Evolutionary conservation across 108 stramenopile species (phyloP).

Genomic region (Nitzschia sp.): DNA sequence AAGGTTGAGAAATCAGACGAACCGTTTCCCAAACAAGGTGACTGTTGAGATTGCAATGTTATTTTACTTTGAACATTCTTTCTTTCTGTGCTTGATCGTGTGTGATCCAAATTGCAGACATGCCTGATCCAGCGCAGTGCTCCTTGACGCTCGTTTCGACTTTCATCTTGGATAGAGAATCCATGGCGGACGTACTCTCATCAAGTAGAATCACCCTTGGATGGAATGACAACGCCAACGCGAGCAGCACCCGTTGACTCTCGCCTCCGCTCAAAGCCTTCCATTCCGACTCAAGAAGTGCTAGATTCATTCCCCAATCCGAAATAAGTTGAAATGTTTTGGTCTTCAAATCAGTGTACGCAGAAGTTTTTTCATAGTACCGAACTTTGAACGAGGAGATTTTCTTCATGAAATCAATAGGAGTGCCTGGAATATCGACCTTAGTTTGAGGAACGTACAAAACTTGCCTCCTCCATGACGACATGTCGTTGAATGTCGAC

Average conservation of each 20-base stretch:
- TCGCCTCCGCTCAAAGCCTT: conserved; percentile 84
- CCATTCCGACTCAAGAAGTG: conserved; percentile 61
- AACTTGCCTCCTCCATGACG: conserved; percentile 58
- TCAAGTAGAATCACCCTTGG: conserved; percentile 71
- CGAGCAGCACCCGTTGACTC: conserved; percentile 71
- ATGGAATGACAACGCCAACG: conserved; percentile 72
- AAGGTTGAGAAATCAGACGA: neutral
- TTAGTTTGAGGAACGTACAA: conserved; percentile 87
- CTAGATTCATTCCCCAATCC: conserved; percentile 32
- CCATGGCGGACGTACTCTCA: conserved; percentile 72
- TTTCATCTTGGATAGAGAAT: conserved; percentile 40
- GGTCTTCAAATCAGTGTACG: conserved; percentile 19
- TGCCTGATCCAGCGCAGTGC: conserved; percentile 9
- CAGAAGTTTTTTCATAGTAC: neutral
- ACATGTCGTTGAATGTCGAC: conserved; percentile 16
- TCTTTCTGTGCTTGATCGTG: conserved; percentile 43
- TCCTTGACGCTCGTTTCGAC: conserved; percentile 50
- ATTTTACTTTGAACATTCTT: conserved; percentile 5
- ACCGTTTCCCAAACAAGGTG: too few species aligned
- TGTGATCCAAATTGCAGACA: conserved; percentile 38
- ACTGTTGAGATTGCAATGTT: neutral
- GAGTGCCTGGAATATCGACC: conserved; percentile 62
- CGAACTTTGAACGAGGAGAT: conserved; percentile 28
- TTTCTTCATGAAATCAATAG: conserved; percentile 36
- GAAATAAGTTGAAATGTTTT: conserved; percentile 3